phyloP scores from a whole-genome alignment of 495 filamentous ascomycete species.

The Xylaria flabelliformis region DNA sequence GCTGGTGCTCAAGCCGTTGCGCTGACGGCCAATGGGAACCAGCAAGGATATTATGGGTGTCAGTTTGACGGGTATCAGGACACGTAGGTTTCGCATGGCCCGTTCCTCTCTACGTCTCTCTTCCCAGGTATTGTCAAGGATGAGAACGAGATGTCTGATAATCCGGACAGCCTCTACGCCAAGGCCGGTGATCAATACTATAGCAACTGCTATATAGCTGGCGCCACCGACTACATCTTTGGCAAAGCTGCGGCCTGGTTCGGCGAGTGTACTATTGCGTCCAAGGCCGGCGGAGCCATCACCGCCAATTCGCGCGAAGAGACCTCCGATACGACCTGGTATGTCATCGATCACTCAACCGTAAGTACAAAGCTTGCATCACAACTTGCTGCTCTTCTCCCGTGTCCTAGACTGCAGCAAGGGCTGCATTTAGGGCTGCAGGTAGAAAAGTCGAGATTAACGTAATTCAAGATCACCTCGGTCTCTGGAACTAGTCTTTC shows the following conservation, averaged over 20 bases:
- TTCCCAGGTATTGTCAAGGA: not conserved
- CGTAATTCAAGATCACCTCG: not conserved
- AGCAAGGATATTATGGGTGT: slow-evolving; percentile 5
- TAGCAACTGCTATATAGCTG: slow-evolving; percentile 7
- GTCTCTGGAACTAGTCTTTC: slow-evolving; percentile 2
- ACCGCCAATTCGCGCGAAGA: not conserved
- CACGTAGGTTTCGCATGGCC: not conserved
- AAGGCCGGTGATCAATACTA: not conserved
- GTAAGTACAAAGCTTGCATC: not conserved
- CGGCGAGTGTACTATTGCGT: slow-evolving; percentile 6
- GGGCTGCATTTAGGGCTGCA: not conserved
- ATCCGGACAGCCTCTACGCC: not conserved
- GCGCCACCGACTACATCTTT: slow-evolving; percentile 2
- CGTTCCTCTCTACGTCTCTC: not conserved
- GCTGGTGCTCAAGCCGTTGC: not conserved
- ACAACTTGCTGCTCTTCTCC: not conserved
- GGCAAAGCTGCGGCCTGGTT: slow-evolving; percentile 4
- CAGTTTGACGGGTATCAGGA: slow-evolving; percentile 1
- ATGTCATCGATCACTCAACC: slow-evolving; percentile 1
- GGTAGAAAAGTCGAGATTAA: not conserved
- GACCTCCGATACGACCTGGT: not conserved
- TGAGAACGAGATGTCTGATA: not conserved
- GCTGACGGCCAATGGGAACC: slow-evolving; percentile 1
- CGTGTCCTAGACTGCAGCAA: not conserved
- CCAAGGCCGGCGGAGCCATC: slow-evolving; percentile 1